These are phyloP conservation scores for Moesziomyces sp. DNA, from an alignment of 1,284 basidiomycete genomes.

Conservation along the genomic window DNA sequence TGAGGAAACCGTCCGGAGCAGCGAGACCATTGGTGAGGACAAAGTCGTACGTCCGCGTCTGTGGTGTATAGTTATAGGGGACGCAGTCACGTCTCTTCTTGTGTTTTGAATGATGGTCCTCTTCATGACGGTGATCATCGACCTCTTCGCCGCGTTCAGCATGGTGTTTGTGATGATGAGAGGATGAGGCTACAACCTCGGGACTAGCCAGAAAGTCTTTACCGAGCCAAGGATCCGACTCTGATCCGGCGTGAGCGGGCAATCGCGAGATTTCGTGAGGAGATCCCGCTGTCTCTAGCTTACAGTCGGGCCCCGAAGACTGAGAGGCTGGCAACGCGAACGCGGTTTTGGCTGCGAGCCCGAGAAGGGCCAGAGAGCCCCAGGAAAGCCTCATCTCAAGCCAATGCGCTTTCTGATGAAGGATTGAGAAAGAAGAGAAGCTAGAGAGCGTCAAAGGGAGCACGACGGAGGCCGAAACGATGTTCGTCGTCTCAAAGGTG, in stretches of 20 bases:
- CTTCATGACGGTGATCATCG: background rate
- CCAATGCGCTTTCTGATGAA: background rate
- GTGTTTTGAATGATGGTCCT: background rate
- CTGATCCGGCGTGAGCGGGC: background rate
- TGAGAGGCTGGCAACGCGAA: constrained; percentile 13
- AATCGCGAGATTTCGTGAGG: too few species aligned
- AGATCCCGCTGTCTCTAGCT: too few species aligned
- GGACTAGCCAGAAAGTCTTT: constrained; percentile 7
- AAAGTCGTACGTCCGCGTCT: constrained; percentile 49
- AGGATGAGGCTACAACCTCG: background rate
- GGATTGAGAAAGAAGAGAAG: background rate
- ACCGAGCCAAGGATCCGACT: constrained; percentile 6
- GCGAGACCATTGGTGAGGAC: constrained; percentile 38
- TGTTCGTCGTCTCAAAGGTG: too few species aligned
- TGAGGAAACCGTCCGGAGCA: constrained; percentile 55
- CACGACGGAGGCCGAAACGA: too few species aligned
- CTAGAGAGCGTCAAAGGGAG: background rate
- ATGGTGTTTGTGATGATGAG: constrained; percentile 1
- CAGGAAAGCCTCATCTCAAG: constrained; percentile 22
- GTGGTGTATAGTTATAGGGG: constrained; percentile 35
- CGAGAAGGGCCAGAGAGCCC: constrained; percentile 13
- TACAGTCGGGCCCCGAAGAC: background rate
- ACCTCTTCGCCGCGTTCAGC: too few species aligned
- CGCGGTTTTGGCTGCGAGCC: constrained; percentile 5
- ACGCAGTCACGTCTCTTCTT: constrained; percentile 2